Conservation (phyloP, 2,329 filamentous ascomycete species). For the Alternaria sp. region DNA sequence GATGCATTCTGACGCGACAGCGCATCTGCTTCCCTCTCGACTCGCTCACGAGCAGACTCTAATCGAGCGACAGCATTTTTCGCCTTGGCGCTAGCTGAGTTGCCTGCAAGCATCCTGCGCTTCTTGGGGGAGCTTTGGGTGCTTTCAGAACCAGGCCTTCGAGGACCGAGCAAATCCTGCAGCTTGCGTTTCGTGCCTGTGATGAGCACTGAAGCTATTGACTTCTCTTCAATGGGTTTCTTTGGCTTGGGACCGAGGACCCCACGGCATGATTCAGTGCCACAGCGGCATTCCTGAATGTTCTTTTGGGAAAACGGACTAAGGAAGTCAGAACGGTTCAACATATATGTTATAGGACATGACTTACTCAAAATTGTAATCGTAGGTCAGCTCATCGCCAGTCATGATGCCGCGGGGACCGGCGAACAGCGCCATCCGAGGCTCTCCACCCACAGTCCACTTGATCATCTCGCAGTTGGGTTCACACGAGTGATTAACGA, state of each 20-base stretch:
- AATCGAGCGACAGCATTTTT: slow-evolving; percentile 30
- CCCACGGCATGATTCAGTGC: slow-evolving; percentile 65
- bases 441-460: slow-evolving; percentile 92
- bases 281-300: slow-evolving; percentile 69
- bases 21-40: slow-evolving; percentile 34
- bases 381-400: slow-evolving; percentile 94
- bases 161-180: slow-evolving; percentile 35
- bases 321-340: slow-evolving; percentile 9
- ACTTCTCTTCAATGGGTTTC: slow-evolving; percentile 50
- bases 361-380: slow-evolving; percentile 75
- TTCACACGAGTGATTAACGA: slow-evolving; percentile 96
- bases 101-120: slow-evolving; percentile 31
- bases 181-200: slow-evolving; percentile 46
- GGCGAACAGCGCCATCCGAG: slow-evolving; percentile 95
- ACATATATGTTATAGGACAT: neutral
- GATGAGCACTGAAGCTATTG: slow-evolving; percentile 35
- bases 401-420: slow-evolving; percentile 89
- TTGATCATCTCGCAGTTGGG: slow-evolving; percentile 99
- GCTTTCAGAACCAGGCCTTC: slow-evolving; percentile 28
- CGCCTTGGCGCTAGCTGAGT: slow-evolving; percentile 27
- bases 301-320: slow-evolving; percentile 62
- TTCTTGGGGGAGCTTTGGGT: slow-evolving; percentile 40
- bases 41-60: slow-evolving; percentile 30
- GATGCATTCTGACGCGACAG: slow-evolving; percentile 39
- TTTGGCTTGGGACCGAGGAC: slow-evolving; percentile 64